These are phyloP conservation scores for Moesziomyces sp. DNA, from an alignment of 1,284 basidiomycete species.

Conservation along the genomic window DNA sequence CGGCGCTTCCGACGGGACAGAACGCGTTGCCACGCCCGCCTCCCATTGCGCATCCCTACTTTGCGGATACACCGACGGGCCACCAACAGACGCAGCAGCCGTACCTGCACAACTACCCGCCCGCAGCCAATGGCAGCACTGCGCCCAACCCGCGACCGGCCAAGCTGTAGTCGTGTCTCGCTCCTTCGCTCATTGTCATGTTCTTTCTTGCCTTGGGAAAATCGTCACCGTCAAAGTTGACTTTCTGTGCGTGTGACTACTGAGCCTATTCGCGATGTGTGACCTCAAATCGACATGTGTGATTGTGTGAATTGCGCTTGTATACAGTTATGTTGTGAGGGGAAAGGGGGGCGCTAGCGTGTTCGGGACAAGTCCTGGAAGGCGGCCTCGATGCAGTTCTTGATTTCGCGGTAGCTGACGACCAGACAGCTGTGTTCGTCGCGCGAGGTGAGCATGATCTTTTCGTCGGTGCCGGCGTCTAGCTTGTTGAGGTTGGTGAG, in stretches of 20 bases:
- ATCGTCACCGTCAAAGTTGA: conserved; percentile 14
- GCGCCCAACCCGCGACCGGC: conserved; percentile 9
- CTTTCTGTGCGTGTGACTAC: background rate
- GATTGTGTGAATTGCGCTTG: background rate
- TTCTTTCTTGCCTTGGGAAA: background rate
- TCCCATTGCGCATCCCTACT: conserved; percentile 25
- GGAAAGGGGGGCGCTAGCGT: conserved; percentile 4
- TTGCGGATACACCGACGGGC: conserved; percentile 12
- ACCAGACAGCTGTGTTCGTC: conserved; percentile 97
- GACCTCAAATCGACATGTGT: too few relatives aligned
- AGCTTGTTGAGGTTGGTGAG: conserved; percentile 72
- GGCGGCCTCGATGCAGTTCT: conserved; percentile 62
- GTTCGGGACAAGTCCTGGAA: conserved; percentile 57
- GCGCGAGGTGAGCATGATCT: conserved; percentile 90
- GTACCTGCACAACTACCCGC: conserved; percentile 10
- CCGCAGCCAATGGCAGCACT: conserved; percentile 5
- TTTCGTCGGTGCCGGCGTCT: conserved; percentile 91
- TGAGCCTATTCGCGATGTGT: too few relatives aligned
- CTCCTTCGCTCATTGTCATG: background rate
- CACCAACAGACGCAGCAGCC: conserved; percentile 17
- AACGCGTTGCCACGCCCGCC: background rate
- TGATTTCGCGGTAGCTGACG: conserved; percentile 86
- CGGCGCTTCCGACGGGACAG: background rate
- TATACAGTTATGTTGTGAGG: background rate
- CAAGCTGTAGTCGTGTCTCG: conserved; percentile 16